Conservation (phyloP, 306 rosid species). For the Mimosa pudica region DNA sequence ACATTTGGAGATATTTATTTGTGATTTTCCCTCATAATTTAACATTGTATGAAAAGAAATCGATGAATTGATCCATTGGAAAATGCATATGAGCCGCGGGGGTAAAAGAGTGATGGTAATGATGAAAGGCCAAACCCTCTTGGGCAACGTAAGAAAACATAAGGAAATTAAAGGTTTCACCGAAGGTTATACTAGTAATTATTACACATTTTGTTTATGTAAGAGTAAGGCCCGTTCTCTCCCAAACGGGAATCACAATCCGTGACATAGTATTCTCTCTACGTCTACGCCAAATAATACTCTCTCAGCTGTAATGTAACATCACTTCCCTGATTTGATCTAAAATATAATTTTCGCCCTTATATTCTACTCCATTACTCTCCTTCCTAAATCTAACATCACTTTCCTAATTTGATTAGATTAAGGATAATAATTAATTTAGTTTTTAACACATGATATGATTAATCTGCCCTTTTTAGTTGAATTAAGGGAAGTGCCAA, state of each 20-base stretch:
- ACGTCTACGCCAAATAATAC: too few species aligned
- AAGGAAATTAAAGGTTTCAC: constrained; percentile 1
- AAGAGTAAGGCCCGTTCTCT: constrained; percentile 35
- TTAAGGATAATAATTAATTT: too few species aligned
- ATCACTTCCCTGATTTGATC: too few species aligned
- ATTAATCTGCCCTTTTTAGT: too few species aligned
- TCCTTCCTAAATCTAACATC: too few species aligned
- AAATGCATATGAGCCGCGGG: background rate
- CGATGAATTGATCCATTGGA: background rate
- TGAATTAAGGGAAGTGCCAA: too few species aligned
- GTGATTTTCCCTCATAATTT: background rate
- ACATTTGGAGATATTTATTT: too few species aligned
- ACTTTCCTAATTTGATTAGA: too few species aligned
- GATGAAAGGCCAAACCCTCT: background rate
- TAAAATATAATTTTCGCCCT: too few species aligned
- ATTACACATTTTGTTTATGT: constrained; percentile 16
- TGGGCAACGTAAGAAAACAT: background rate
- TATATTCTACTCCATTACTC: too few species aligned
- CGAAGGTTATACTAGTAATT: constrained; percentile 18
- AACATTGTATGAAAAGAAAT: background rate
- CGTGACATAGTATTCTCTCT: constrained; percentile 15
- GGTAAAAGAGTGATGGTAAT: background rate
- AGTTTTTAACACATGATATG: too few species aligned
- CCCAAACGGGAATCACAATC: constrained; percentile 41
- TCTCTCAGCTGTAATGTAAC: too few species aligned